These are phyloP conservation scores for Aristolochia contorta DNA, from an alignment of 164 flowering plant species.

Conservation along the genomic window DNA sequence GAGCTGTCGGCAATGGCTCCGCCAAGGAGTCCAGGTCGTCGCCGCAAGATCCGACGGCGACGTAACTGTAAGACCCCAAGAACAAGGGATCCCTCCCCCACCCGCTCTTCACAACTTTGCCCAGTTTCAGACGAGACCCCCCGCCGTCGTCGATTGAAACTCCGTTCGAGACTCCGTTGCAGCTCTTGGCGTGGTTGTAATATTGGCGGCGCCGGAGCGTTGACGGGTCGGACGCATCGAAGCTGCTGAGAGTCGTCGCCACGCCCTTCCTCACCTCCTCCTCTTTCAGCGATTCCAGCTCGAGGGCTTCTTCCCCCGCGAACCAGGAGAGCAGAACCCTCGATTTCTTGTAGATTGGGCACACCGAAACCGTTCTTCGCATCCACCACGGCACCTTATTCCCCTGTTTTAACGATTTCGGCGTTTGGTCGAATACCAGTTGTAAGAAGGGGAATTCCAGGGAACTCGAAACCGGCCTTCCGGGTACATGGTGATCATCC, in stretches of 20 bases:
- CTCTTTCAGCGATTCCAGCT: slow-evolving; percentile 59
- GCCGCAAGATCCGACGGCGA: slow-evolving; percentile 86
- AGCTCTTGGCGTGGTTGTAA: background rate
- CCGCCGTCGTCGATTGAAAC: too few relatives aligned
- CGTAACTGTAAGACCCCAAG: slow-evolving; percentile 86
- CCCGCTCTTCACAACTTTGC: slow-evolving; percentile 49
- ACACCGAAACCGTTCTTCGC: slow-evolving; percentile 59
- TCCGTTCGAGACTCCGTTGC: slow-evolving; percentile 3
- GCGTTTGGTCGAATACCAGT: slow-evolving; percentile 44
- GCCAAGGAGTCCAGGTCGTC: slow-evolving; percentile 78
- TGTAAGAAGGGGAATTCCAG: slow-evolving; percentile 51
- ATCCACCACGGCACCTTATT: slow-evolving; percentile 93
- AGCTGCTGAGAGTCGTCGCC: slow-evolving; percentile 41
- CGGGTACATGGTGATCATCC: background rate
- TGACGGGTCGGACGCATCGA: slow-evolving; percentile 6
- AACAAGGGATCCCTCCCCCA: slow-evolving; percentile 98
- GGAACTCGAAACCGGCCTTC: background rate
- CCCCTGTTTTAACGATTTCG: slow-evolving; percentile 18
- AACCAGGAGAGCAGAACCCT: slow-evolving; percentile 74
- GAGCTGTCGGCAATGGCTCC: slow-evolving; percentile 60
- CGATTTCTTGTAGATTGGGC: slow-evolving; percentile 64
- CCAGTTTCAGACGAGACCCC: slow-evolving; percentile 17
- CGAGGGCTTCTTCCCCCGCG: slow-evolving; percentile 84
- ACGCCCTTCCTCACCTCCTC: slow-evolving; percentile 68
- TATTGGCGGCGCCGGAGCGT: background rate